phyloP scores from a whole-genome alignment of 495 filamentous ascomycete genomes.

The Extremus antarcticus region DNA sequence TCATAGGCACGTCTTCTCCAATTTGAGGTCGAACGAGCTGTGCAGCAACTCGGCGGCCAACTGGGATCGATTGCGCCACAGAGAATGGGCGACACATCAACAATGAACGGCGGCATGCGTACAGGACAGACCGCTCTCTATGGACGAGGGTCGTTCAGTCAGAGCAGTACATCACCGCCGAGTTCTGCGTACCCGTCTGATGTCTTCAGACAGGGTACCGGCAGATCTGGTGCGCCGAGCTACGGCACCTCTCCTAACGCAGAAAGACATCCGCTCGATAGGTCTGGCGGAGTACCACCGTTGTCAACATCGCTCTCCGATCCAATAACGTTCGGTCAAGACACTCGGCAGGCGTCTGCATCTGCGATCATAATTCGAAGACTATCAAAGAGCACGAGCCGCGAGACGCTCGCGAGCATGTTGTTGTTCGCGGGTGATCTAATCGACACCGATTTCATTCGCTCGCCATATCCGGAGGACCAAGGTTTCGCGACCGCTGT shows the following conservation, averaged over 20 bases:
- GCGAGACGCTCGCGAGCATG: conserved; percentile 68
- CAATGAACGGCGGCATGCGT: neutral
- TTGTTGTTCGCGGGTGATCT: conserved; percentile 78
- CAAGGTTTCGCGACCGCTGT: conserved; percentile 63
- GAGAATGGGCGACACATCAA: neutral
- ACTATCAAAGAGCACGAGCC: conserved; percentile 60
- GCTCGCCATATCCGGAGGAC: conserved; percentile 55
- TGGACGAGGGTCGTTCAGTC: neutral
- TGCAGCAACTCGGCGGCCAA: too few relatives aligned
- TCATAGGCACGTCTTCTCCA: too few relatives aligned
- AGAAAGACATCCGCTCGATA: neutral
- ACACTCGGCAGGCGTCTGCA: conserved; percentile 1
- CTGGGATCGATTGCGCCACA: too few relatives aligned
- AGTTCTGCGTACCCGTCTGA: neutral
- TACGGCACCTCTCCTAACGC: neutral
- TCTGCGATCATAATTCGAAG: conserved; percentile 60
- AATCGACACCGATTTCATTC: conserved; percentile 59
- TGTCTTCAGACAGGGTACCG: neutral
- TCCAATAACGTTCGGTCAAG: conserved; percentile 1
- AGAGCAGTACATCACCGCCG: neutral
- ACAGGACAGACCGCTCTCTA: neutral
- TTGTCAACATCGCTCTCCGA: conserved; percentile 12
- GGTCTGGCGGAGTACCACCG: neutral
- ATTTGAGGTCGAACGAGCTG: too few relatives aligned
- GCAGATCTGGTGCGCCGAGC: neutral